A percentile compares a stretch with the other conserved stretches of the same genome.
These are phyloP conservation scores for Sphenostylis stenocarpa DNA, from an alignment of 306 rosid genomes.

Conservation along the genomic window DNA sequence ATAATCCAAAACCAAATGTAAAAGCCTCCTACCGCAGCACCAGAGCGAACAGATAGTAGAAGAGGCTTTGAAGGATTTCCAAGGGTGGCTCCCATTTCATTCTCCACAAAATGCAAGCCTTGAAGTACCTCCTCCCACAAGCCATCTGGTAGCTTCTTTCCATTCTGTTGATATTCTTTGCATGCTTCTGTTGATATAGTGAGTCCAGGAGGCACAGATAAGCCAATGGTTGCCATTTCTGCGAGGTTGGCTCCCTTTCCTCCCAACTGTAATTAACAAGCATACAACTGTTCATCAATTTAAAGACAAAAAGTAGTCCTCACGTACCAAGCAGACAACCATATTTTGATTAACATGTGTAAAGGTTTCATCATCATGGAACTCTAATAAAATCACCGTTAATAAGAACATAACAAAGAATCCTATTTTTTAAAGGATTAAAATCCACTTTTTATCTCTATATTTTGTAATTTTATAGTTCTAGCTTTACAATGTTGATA, in stretches of 20 bases:
- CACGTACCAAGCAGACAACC: too few species aligned
- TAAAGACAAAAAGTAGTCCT: conserved; percentile 2
- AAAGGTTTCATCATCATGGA: not conserved
- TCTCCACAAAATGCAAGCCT: conserved; percentile 66
- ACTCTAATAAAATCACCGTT: not conserved
- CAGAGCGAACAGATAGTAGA: conserved; percentile 90
- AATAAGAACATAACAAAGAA: not conserved
- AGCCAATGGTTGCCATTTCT: conserved; percentile 94
- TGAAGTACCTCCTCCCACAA: conserved; percentile 86
- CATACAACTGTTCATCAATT: conserved; percentile 25
- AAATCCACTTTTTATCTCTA: too few species aligned
- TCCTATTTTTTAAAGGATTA: not conserved
- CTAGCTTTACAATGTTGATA: too few species aligned
- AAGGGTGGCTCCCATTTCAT: conserved; percentile 72
- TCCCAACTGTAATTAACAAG: conserved; percentile 60
- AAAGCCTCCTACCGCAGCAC: conserved; percentile 74
- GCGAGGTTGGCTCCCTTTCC: conserved; percentile 99
- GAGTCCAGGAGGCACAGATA: conserved; percentile 94
- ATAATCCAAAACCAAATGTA: not conserved
- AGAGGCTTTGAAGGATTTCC: conserved; percentile 90
- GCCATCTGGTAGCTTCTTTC: conserved; percentile 57
- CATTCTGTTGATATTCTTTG: conserved; percentile 81
- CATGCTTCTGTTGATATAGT: conserved; percentile 97
- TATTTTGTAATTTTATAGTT: too few species aligned
- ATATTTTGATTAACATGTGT: not conserved